Conservation (phyloP, 495 filamentous ascomycete genomes). For the Evernia prunastri region DNA sequence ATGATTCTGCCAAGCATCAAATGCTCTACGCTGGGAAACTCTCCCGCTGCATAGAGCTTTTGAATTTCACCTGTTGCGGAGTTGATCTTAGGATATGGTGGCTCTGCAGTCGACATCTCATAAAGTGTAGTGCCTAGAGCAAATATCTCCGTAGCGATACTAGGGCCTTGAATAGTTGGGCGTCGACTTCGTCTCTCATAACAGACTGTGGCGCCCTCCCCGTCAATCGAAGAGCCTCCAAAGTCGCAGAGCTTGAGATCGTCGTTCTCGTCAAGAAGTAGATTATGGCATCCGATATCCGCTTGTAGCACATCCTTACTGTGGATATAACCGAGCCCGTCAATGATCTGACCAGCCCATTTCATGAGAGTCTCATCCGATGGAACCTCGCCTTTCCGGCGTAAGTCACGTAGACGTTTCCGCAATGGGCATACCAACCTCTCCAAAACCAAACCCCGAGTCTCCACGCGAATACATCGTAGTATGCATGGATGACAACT, state of each 20-base stretch:
- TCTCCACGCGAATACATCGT: background rate
- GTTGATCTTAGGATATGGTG: background rate
- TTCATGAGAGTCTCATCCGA: too few species aligned
- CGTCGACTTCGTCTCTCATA: background rate
- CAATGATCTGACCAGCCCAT: too few species aligned
- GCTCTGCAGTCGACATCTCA: background rate
- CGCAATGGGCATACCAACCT: background rate
- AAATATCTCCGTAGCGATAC: background rate
- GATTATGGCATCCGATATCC: too few species aligned
- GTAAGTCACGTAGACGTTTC: background rate
- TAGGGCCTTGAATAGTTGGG: background rate
- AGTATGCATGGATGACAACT: too few species aligned
- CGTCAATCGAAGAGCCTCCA: background rate
- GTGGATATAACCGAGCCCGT: too few species aligned
- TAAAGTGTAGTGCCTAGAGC: background rate
- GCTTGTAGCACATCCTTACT: too few species aligned
- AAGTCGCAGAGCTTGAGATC: background rate
- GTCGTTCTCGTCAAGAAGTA: background rate
- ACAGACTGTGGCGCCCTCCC: background rate
- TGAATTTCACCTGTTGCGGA: background rate
- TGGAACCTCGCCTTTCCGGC: background rate
- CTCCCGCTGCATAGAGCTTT: background rate
- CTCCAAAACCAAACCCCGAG: background rate
- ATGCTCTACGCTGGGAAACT: background rate
- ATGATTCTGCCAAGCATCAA: background rate